Evolutionary conservation across 345 rosid genomes (phyloP), one percentile per base, ranked within the genome.

Genomic region (Populus tremula): DNA sequence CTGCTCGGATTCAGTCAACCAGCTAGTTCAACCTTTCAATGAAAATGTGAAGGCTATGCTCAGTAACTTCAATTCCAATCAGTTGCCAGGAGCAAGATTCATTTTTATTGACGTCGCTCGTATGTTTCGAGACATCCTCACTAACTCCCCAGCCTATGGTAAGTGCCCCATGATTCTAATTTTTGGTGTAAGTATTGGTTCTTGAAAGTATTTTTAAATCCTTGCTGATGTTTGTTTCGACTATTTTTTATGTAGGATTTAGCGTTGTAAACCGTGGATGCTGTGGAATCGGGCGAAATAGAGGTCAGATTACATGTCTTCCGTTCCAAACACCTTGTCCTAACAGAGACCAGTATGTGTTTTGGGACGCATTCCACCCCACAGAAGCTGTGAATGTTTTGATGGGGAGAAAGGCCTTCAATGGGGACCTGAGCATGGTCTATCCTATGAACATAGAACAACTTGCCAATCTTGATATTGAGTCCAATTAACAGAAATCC

Each of bases 291-390:
- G 97, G 98, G 8, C 68, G 92, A 49, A 96, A 96, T 81, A 82
- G 97, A 79, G 98, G 99, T 16, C 95, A 93, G 11, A 93, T 96
- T 39, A 93, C 99, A 8, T 96, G 99, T 79, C 92, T 93, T 65
- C 99, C 98, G 2, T 88, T 93, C 76, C 94, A 93, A 77, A 92
- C 96, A 5, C 99, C 99, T 4, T 93, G 99, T 76, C 64, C 82
- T 0, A 80, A 96, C 49, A 77, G 99, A 72, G 88, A 90, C 12
- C 85, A 87, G 31, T 96, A 91, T 63, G 76, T 96, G 2, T 96
- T 96, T 74, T 96, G 99, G 99, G 99, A 96, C 64, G 99, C 99
- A 11, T 96, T 93, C 70, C 97, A 96, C 82, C 99, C 97, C 20
- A 96, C 97, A n/a, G 86, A 92, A 86, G 86, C 90, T n/a, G 98